Conservation (phyloP, 352 stramenopile species). For the Phytophthora vignae region DNA sequence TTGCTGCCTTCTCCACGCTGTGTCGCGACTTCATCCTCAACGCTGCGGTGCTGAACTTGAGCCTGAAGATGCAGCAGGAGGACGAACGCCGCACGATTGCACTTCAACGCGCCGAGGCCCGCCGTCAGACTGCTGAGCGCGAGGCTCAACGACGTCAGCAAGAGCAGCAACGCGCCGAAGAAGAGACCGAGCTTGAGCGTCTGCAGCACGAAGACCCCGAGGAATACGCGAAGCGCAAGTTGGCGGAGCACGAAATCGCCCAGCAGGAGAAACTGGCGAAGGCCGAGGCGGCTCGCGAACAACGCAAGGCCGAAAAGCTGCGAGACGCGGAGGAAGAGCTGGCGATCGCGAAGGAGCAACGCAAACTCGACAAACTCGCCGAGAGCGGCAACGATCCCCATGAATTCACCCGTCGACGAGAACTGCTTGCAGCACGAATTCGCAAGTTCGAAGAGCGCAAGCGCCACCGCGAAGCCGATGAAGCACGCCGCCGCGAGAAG, state of each 20-base stretch:
- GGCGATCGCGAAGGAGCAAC: conserved; percentile 70
- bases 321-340: conserved; percentile 67
- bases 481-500: conserved; percentile 36
- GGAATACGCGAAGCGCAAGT: conserved; percentile 50
- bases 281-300: conserved; percentile 49
- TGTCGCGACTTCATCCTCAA: conserved; percentile 70
- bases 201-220: conserved; percentile 47
- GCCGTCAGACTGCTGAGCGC: conserved; percentile 28
- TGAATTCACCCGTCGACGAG: conserved; percentile 62
- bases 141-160: conserved; percentile 30
- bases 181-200: conserved; percentile 43
- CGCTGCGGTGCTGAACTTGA: conserved; percentile 59
- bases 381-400: conserved; percentile 36
- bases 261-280: conserved; percentile 43
- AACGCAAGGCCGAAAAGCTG: conserved; percentile 58
- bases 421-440: conserved; percentile 53
- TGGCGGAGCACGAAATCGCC: conserved; percentile 44
- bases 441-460: conserved; percentile 58
- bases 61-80: conserved; percentile 52
- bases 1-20: conserved; percentile 62
- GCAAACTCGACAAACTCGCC: conserved; percentile 62
- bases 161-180: conserved; percentile 30
- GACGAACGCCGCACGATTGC: conserved; percentile 37
- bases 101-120: conserved; percentile 18
- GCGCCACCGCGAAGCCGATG: conserved; percentile 51